These are phyloP conservation scores for Malania oleifera DNA, from an alignment of 164 flowering plant genomes.

Conservation along the genomic window DNA sequence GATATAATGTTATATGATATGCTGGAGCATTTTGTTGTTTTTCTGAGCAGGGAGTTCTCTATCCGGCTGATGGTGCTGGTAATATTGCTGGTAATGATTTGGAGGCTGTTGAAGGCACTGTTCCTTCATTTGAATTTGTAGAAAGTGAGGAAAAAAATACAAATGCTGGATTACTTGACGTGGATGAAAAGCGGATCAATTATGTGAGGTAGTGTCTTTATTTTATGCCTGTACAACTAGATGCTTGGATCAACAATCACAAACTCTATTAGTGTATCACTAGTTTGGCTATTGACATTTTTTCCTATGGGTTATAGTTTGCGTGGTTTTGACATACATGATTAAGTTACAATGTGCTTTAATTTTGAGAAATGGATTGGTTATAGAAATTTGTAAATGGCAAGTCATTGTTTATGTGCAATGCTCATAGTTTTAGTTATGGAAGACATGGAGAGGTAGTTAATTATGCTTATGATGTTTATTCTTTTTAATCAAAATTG, in stretches of 20 bases:
- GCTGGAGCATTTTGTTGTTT: neutral
- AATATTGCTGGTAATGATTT: constrained; percentile 22
- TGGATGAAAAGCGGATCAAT: constrained; percentile 10
- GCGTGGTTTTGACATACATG: neutral
- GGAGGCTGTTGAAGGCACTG: constrained; percentile 23
- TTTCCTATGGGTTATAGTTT: too few species aligned
- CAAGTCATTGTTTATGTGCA: too few species aligned
- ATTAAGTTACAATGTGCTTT: too few species aligned
- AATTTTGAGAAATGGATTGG: too few species aligned
- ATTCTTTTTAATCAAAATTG: too few species aligned
- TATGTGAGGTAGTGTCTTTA: constrained; percentile 22
- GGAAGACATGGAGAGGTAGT: too few species aligned
- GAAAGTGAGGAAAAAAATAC: constrained; percentile 16
- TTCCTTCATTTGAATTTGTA: constrained; percentile 9
- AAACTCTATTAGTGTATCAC: neutral
- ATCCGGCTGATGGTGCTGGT: constrained; percentile 39
- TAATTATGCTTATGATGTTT: too few species aligned
- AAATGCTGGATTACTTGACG: constrained; percentile 12
- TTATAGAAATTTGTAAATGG: too few species aligned
- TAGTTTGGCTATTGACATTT: neutral
- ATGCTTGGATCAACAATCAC: neutral
- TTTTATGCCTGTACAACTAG: neutral
- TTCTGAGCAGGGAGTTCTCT: constrained; percentile 37
- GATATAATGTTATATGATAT: neutral
- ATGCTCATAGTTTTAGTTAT: too few species aligned